Percentiles rank a stretch among this genome's conserved stretches.
Evolutionary conservation across 2,329 filamentous ascomycete genomes (phyloP).

Genomic region (Aspergillus latus): DNA sequence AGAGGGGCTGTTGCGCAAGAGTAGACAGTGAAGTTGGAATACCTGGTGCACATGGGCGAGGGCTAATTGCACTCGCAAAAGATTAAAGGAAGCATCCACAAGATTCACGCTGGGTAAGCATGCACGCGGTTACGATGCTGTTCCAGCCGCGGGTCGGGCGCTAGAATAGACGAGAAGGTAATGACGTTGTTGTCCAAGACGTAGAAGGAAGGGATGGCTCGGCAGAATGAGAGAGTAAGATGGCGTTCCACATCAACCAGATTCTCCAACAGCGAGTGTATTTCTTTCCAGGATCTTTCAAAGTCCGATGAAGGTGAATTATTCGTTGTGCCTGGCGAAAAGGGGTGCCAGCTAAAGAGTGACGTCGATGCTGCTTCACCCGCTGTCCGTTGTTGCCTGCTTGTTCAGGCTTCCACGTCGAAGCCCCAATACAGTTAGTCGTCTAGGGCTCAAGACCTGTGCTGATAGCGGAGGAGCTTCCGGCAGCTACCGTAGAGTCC

Average conservation of each 20-base stretch:
- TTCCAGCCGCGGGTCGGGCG: constrained; percentile 3
- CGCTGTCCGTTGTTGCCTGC: neutral
- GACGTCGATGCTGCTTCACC: constrained; percentile 10
- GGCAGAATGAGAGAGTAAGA: constrained; percentile 1
- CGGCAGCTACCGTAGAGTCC: constrained; percentile 8
- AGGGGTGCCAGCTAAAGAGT: constrained; percentile 6
- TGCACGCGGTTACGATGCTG: constrained; percentile 28
- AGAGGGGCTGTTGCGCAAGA: constrained; percentile 5
- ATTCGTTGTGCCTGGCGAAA: constrained; percentile 9
- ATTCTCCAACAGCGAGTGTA: constrained; percentile 1
- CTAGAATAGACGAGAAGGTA: constrained; percentile 5
- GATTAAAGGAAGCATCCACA: constrained; percentile 31
- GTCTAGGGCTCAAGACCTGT: constrained; percentile 28
- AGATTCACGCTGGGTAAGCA: constrained; percentile 13
- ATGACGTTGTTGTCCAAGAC: neutral
- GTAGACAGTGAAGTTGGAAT: neutral
- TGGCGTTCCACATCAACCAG: constrained; percentile 16
- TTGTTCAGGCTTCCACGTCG: neutral
- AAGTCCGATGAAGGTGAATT: neutral
- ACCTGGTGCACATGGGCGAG: constrained; percentile 22
- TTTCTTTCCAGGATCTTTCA: constrained; percentile 6
- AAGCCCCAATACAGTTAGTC: constrained; percentile 6
- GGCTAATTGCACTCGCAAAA: constrained; percentile 24
- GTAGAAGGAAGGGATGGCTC: neutral
- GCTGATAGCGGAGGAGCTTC: neutral